phyloP scores from a whole-genome alignment of 768 basidiomycete genomes.

The Lepiota brunneoincarnata region DNA sequence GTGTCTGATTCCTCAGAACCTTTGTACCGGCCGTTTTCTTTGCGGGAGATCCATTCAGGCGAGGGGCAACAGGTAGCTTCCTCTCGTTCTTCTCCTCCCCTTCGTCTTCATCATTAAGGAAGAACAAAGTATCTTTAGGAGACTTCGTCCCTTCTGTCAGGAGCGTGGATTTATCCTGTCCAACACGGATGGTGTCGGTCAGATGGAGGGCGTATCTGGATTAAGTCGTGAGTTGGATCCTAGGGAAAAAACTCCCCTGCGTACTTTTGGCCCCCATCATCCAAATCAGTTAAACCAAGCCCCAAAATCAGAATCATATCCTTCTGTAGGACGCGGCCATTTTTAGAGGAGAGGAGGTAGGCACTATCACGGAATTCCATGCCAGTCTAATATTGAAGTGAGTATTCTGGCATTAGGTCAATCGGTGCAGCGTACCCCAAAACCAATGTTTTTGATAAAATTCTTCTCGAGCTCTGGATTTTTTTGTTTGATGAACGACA shows the following conservation, averaged over 20 bases:
- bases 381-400: conserved; percentile 62
- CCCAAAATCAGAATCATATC: conserved; percentile 87
- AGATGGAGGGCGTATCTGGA: conserved; percentile 83
- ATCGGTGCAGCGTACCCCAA: conserved; percentile 56
- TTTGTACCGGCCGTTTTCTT: conserved; percentile 83
- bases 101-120: conserved; percentile 63
- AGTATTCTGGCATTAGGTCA: not conserved
- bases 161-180: conserved; percentile 57
- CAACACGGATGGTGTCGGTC: conserved; percentile 84
- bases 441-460: conserved; percentile 88
- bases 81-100: conserved; percentile 60
- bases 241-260: conserved; percentile 15
- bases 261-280: conserved; percentile 78
- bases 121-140: conserved; percentile 86
- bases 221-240: conserved; percentile 3
- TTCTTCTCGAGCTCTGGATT: conserved; percentile 79
- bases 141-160: conserved; percentile 85
- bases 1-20: conserved; percentile 86
- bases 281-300: conserved; percentile 82
- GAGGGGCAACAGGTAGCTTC: conserved; percentile 47
- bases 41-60: conserved; percentile 63
- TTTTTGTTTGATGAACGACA: conserved; percentile 70
- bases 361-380: conserved; percentile 92
- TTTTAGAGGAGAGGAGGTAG: conserved; percentile 83
- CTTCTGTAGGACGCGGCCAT: conserved; percentile 60